Conservation (phyloP, 768 basidiomycete genomes). For the Trametes maxima region DNA sequence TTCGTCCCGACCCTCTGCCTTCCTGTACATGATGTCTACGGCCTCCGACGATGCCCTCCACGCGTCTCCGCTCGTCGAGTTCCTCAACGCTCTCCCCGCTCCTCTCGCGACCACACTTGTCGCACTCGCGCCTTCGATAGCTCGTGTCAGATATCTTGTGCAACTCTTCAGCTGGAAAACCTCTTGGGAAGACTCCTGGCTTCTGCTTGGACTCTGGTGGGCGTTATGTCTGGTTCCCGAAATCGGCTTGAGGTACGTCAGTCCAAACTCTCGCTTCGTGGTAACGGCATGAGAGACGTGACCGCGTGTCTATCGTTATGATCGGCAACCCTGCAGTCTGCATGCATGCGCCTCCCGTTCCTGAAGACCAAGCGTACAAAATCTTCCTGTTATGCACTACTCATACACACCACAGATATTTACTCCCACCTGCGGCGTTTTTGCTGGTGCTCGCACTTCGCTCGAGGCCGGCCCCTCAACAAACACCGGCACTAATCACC, state of each 20-base stretch:
- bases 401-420: constrained; percentile 43
- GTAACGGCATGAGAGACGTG: not conserved
- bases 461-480: constrained; percentile 24
- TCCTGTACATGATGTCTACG: constrained; percentile 20
- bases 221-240: constrained; percentile 60
- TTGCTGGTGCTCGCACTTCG: constrained; percentile 40
- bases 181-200: constrained; percentile 61
- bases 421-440: constrained; percentile 56
- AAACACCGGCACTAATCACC: constrained; percentile 44
- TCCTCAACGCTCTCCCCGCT: constrained; percentile 61
- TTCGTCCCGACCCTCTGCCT: not conserved
- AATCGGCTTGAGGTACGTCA: constrained; percentile 44
- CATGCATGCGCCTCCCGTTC: too few relatives aligned
- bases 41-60: constrained; percentile 11
- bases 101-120: constrained; percentile 64
- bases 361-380: too few relatives aligned
- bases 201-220: constrained; percentile 78
- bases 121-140: constrained; percentile 58
- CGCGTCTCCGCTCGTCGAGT: constrained; percentile 39
- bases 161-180: constrained; percentile 62
- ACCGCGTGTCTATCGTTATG: not conserved
- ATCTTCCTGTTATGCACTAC: too few relatives aligned
- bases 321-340: not conserved
- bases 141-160: constrained; percentile 42
- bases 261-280: not conserved